Evolutionary conservation across 345 rosid species (phyloP).

Genomic region (Corymbia maculata): DNA sequence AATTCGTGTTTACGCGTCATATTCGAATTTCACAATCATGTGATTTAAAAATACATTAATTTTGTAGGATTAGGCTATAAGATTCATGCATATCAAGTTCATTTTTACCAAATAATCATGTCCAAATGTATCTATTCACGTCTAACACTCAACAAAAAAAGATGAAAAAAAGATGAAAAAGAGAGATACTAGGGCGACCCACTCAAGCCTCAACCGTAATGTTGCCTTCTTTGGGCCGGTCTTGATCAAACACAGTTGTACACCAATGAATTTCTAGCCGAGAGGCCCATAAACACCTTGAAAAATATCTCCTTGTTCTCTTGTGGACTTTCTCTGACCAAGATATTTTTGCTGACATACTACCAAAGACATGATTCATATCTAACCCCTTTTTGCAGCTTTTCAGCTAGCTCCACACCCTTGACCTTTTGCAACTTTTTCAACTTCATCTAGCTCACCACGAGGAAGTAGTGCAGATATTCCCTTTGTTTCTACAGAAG

Average conservation of each 20-base stretch:
- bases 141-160: no score
- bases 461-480: neutral
- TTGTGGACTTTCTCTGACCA: neutral
- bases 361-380: neutral
- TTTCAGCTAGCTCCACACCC: neutral
- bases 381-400: neutral
- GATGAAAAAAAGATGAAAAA: accelerated
- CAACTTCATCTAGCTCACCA: neutral
- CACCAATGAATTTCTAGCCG: neutral
- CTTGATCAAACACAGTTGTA: neutral
- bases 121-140: neutral
- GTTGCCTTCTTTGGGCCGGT: no score
- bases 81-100: neutral
- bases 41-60: neutral
- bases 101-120: neutral
- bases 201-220: no score
- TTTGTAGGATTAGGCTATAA: neutral
- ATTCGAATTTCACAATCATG: accelerated
- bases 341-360: neutral
- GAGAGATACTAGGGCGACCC: neutral
- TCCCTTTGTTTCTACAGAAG: neutral
- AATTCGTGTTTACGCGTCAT: accelerated
- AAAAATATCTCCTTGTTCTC: neutral
- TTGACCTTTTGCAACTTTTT: neutral
- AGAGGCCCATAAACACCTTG: neutral